Conservation (phyloP, 2,329 filamentous ascomycete genomes). For the Aspergillus costaricaensis region DNA sequence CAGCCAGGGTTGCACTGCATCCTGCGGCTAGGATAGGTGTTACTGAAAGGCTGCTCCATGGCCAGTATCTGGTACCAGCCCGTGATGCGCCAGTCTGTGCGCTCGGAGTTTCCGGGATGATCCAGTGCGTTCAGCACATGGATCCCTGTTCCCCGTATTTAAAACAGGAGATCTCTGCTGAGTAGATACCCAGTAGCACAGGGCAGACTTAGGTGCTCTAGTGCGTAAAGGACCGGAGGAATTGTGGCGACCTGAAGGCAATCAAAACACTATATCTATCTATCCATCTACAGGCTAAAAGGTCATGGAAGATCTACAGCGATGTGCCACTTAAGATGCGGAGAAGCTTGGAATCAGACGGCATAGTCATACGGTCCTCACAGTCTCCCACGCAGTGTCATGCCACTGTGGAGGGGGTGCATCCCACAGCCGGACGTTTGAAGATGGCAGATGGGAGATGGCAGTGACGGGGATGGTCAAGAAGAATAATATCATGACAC, state of each 20-base stretch:
- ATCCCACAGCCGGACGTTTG: not conserved
- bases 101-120: conserved; percentile 1
- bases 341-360: conserved; percentile 4
- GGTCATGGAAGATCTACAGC: not conserved
- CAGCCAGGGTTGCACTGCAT: conserved; percentile 16
- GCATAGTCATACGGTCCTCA: conserved; percentile 5
- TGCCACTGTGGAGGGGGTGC: conserved; percentile 4
- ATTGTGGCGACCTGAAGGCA: not conserved
- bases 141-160: not conserved
- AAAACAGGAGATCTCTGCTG: not conserved
- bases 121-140: conserved; percentile 2
- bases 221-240: not conserved
- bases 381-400: conserved; percentile 3
- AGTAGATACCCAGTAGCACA: not conserved
- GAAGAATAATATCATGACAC: not conserved
- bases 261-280: not conserved
- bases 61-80: not conserved
- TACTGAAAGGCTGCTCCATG: not conserved
- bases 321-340: conserved; percentile 1
- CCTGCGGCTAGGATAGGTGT: not conserved
- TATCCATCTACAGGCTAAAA: not conserved
- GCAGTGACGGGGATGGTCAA: not conserved
- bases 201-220: not conserved
- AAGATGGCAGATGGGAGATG: not conserved
- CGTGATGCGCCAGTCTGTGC: conserved; percentile 1